These are phyloP conservation scores for Galerina sulciceps DNA, from an alignment of 768 basidiomycete genomes.

Conservation along the genomic window DNA sequence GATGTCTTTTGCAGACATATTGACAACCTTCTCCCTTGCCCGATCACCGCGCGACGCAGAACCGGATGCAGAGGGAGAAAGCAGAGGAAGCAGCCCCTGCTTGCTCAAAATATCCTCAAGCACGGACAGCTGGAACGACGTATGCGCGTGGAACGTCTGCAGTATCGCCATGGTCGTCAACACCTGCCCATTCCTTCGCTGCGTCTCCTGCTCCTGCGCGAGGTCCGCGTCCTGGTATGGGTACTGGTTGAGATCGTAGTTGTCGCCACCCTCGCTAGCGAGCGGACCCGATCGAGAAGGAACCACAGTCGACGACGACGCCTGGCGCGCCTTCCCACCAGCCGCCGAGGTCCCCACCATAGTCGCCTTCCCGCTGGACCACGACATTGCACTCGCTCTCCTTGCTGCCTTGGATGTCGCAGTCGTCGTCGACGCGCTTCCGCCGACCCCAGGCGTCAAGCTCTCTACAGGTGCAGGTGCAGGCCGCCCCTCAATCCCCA, in stretches of 20 bases:
- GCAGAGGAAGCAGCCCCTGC: constrained; percentile 5
- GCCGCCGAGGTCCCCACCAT: constrained; percentile 20
- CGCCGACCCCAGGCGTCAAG: constrained; percentile 11
- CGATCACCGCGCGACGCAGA: no score
- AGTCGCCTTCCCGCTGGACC: constrained; percentile 45
- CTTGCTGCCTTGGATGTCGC: constrained; percentile 42
- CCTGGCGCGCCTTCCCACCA: constrained; percentile 34
- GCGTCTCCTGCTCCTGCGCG: constrained; percentile 23
- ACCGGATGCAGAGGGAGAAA: constrained; percentile 1
- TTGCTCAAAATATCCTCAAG: constrained; percentile 24
- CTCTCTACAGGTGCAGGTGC: constrained; percentile 15
- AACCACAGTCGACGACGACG: constrained; percentile 29
- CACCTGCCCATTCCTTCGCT: constrained; percentile 37
- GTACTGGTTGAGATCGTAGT: constrained; percentile 16
- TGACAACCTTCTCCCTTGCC: constrained; percentile 33
- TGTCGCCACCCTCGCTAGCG: constrained; percentile 13
- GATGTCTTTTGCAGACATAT: constrained; percentile 65
- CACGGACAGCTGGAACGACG: constrained; percentile 59
- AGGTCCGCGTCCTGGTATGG: neutral
- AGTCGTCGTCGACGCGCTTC: constrained; percentile 31
- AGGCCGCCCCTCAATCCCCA: constrained; percentile 75
- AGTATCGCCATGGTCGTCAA: constrained; percentile 48
- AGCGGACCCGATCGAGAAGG: constrained; percentile 1
- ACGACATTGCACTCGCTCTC: constrained; percentile 55
- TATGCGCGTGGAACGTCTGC: constrained; percentile 71